Evolutionary conservation across 2,329 filamentous ascomycete genomes (phyloP).

Genomic region (Phoma herbarum): DNA sequence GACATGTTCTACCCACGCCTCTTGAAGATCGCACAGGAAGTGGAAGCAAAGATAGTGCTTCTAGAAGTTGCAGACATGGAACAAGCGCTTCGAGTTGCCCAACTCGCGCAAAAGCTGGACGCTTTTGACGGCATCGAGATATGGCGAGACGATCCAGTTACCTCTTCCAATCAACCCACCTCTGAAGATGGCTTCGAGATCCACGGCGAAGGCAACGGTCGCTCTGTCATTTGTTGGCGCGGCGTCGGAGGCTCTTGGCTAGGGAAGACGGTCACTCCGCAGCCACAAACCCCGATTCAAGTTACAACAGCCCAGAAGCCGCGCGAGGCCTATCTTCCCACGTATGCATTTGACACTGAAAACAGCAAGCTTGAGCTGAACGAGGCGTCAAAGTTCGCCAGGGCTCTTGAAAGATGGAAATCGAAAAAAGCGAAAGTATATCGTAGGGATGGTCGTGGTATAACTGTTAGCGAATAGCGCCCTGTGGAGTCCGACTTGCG

Average conservation of each 20-base stretch:
- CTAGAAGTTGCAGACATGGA: constrained; percentile 76
- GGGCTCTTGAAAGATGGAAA: background rate
- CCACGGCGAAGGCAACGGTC: constrained; percentile 53
- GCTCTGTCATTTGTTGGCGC: constrained; percentile 56
- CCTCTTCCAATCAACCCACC: background rate
- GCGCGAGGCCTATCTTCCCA: background rate
- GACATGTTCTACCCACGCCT: constrained; percentile 75
- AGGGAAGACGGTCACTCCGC: constrained; percentile 13
- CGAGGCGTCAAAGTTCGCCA: background rate
- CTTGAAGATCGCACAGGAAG: constrained; percentile 61
- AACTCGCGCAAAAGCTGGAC: constrained; percentile 48
- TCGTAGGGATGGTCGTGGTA: too few relatives aligned
- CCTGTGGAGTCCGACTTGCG: background rate
- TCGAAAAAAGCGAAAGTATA: background rate
- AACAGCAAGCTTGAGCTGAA: background rate
- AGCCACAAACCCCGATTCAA: background rate
- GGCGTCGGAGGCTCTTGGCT: constrained; percentile 43
- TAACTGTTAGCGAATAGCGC: constrained; percentile 13
- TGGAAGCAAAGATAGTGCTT: constrained; percentile 65
- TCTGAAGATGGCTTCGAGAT: constrained; percentile 36
- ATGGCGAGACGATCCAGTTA: constrained; percentile 70
- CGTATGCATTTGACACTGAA: background rate
- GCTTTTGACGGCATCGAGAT: constrained; percentile 64
- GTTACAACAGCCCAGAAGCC: background rate
- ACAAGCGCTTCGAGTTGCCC: constrained; percentile 72